Percentiles rank a stretch among this genome's conserved stretches.
phyloP scores from a whole-genome alignment of 2,329 filamentous ascomycete genomes.

The Sporothrix luriei region DNA sequence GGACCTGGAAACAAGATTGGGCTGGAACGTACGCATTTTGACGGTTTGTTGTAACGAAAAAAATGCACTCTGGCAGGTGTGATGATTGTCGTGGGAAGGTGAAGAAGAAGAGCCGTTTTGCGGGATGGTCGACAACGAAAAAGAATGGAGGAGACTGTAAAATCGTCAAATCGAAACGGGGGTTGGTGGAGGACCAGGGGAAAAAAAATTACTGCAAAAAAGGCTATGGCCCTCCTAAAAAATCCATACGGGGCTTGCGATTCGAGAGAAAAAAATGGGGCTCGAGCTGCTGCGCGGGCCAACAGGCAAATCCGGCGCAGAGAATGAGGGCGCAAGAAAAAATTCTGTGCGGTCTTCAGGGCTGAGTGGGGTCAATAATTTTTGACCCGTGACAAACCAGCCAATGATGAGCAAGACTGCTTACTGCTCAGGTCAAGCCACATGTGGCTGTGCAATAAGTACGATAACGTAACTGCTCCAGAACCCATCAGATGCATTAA shows the following conservation, averaged over 20 bases:
- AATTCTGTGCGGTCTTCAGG: slow-evolving; percentile 35
- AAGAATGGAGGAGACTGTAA: slow-evolving; percentile 24
- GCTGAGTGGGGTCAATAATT: slow-evolving; percentile 34
- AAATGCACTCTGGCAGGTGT: slow-evolving; percentile 32
- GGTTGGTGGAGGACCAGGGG: slow-evolving; percentile 8
- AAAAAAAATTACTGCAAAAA: slow-evolving; percentile 25
- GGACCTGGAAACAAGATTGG: neutral
- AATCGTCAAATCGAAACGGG: slow-evolving; percentile 20
- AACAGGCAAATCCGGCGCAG: neutral
- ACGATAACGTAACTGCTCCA: neutral
- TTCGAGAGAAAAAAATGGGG: slow-evolving; percentile 12
- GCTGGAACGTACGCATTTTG: slow-evolving; percentile 50
- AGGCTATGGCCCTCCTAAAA: slow-evolving; percentile 16
- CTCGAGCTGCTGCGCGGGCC: neutral
- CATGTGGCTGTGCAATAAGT: neutral
- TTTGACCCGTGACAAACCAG: neutral
- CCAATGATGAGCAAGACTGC: neutral
- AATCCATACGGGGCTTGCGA: slow-evolving; percentile 14
- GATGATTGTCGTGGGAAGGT: slow-evolving; percentile 27
- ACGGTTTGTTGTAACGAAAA: slow-evolving; percentile 37
- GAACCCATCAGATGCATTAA: neutral
- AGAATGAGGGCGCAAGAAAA: slow-evolving; percentile 31
- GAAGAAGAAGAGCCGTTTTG: slow-evolving; percentile 26
- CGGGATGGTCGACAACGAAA: slow-evolving; percentile 26
- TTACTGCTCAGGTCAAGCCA: neutral